Evolutionary conservation across 169 alveolate genomes (phyloP).

Genomic region (Plasmodium berghei): DNA sequence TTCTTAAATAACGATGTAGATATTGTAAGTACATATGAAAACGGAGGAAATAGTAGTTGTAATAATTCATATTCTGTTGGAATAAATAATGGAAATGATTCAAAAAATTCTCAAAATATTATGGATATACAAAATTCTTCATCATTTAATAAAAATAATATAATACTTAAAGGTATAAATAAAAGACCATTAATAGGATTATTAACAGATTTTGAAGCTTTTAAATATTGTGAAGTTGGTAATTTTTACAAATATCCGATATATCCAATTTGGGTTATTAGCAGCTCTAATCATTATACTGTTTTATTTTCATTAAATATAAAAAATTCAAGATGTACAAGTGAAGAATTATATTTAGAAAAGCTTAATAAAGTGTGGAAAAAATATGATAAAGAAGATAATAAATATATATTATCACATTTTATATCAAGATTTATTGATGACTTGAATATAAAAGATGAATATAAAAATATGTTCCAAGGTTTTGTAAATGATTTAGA

Average conservation of each 20-base stretch:
- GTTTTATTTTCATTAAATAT: constrained; percentile 79
- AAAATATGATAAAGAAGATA: constrained; percentile 79
- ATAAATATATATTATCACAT: constrained; percentile 78
- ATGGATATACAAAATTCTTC: neutral
- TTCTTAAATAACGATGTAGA: constrained; percentile 34
- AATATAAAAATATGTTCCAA: constrained; percentile 52
- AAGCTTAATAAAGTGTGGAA: constrained; percentile 76
- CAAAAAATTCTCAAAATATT: neutral
- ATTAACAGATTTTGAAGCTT: constrained; percentile 88
- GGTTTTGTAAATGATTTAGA: constrained; percentile 62
- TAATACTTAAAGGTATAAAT: constrained; percentile 84
- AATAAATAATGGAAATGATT: constrained; percentile 8
- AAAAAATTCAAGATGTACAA: constrained; percentile 66
- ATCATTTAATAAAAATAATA: constrained; percentile 44
- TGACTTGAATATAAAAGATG: constrained; percentile 75
- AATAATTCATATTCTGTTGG: constrained; percentile 6
- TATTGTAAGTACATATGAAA: constrained; percentile 24
- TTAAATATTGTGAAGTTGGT: constrained; percentile 87
- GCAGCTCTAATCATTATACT: constrained; percentile 86
- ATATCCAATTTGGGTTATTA: constrained; percentile 87
- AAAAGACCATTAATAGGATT: constrained; percentile 83
- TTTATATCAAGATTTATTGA: constrained; percentile 76
- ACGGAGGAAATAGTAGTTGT: too few species aligned
- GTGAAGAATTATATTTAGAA: constrained; percentile 51
- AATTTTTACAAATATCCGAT: constrained; percentile 85